Percentiles rank a stretch among this genome's conserved stretches.
These are phyloP conservation scores for Colletotrichum theobromicola DNA, from an alignment of 2,329 filamentous ascomycete species.

Conservation along the genomic window DNA sequence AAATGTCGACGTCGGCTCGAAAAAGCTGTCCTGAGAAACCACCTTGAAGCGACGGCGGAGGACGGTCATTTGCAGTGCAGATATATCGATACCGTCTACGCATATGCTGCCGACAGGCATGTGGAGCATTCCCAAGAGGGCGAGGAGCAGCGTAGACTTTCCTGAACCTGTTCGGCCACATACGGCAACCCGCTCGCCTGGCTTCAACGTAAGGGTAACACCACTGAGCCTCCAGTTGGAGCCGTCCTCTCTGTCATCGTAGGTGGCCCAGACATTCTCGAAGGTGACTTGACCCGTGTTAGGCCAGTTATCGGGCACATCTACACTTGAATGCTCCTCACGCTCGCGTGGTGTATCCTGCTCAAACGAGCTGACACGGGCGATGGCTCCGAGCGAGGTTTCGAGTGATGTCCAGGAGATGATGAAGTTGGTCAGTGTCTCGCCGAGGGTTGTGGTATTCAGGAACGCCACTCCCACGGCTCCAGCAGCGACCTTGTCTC, in stretches of 20 bases:
- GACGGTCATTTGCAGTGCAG: not conserved
- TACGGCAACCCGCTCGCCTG: slow-evolving; percentile 35
- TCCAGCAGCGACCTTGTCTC: slow-evolving; percentile 22
- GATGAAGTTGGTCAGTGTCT: slow-evolving; percentile 26
- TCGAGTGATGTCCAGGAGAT: slow-evolving; percentile 30
- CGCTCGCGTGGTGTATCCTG: not conserved
- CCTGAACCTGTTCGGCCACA: slow-evolving; percentile 34
- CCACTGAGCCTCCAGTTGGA: slow-evolving; percentile 25
- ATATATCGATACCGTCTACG: not conserved
- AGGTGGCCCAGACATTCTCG: not conserved
- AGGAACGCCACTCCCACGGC: slow-evolving; percentile 28
- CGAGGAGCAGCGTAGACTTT: not conserved
- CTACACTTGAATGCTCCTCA: slow-evolving; percentile 8
- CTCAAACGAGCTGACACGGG: slow-evolving; percentile 18
- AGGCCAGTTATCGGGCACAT: not conserved
- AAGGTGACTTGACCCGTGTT: not conserved
- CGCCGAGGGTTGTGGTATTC: slow-evolving; percentile 24
- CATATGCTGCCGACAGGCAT: not conserved
- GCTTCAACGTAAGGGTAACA: slow-evolving; percentile 29
- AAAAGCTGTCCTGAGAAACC: not conserved
- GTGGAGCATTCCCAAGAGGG: not conserved
- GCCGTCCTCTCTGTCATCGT: not conserved
- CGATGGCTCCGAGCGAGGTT: slow-evolving; percentile 30
- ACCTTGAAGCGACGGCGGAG: not conserved
- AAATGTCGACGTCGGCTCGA: not conserved